These are phyloP conservation scores for Niveomyces coronatus DNA, from an alignment of 2,329 filamentous ascomycete species.

Conservation along the genomic window DNA sequence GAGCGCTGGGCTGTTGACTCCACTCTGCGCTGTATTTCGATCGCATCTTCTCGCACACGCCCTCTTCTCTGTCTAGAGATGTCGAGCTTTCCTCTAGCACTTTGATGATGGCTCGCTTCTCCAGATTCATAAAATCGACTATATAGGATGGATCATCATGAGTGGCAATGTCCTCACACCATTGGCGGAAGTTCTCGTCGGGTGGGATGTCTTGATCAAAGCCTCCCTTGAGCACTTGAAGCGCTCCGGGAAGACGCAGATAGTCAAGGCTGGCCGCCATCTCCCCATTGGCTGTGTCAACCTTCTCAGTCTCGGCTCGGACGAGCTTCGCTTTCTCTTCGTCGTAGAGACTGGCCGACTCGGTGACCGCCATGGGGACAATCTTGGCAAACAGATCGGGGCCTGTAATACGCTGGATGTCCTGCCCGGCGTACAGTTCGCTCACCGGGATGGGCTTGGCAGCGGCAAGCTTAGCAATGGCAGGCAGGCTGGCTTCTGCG, in stretches of 20 bases:
- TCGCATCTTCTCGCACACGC: constrained; percentile 97
- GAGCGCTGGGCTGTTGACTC: constrained; percentile 92
- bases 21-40: constrained; percentile 93
- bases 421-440: constrained; percentile 92
- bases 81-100: constrained; percentile 73
- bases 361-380: constrained; percentile 88
- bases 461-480: constrained; percentile 83
- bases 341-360: constrained; percentile 93
- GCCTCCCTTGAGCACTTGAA: constrained; percentile 87
- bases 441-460: constrained; percentile 96
- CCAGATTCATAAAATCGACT: constrained; percentile 67
- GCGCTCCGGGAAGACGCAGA: constrained; percentile 74
- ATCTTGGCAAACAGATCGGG: constrained; percentile 97
- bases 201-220: constrained; percentile 82
- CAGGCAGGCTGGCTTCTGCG: constrained; percentile 67
- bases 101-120: constrained; percentile 64
- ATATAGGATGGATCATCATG: constrained; percentile 70
- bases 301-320: constrained; percentile 84
- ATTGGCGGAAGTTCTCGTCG: constrained; percentile 83
- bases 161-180: constrained; percentile 87
- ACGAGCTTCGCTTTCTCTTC: constrained; percentile 97
- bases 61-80: constrained; percentile 92
- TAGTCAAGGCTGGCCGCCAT: constrained; percentile 95
- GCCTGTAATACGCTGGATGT: constrained; percentile 93
- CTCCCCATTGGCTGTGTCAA: constrained; percentile 86